phyloP scores from a whole-genome alignment of 805 yeast genomes.

The Candida sithepensis region DNA sequence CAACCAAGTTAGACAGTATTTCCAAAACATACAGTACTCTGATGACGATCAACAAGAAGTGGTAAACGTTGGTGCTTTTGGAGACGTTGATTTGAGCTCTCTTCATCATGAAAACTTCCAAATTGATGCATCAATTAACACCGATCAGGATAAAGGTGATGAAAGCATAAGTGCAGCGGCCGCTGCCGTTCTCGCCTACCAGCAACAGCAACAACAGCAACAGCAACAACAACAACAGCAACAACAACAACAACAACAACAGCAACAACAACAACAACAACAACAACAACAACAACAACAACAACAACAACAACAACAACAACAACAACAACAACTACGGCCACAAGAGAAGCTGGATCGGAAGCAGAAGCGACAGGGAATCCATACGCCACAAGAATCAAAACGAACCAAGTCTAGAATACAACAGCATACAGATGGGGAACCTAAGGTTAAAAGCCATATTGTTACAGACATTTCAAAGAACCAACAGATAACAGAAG shows the following conservation, averaged over 20 bases:
- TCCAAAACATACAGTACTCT: conserved; percentile 23
- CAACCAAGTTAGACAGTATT: conserved; percentile 27
- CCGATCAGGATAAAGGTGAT: conserved; percentile 11
- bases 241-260: conserved; percentile 2
- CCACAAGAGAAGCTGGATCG: not conserved
- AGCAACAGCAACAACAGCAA: conserved; percentile 9
- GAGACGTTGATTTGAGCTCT: conserved; percentile 21
- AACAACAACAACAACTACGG: not conserved
- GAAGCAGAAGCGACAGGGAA: not conserved
- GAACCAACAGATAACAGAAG: too few species aligned
- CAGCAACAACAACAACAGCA: conserved; percentile 3
- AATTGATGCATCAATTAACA: conserved; percentile 23
- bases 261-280: conserved; percentile 11
- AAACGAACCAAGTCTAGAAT: not conserved
- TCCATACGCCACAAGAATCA: too few species aligned
- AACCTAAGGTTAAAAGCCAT: not conserved
- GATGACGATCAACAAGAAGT: conserved; percentile 17
- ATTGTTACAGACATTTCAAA: too few species aligned
- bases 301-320: not conserved
- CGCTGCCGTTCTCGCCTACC: conserved; percentile 23
- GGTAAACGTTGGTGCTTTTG: conserved; percentile 19
- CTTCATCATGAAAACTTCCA: conserved; percentile 24
- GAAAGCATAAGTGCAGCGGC: conserved; percentile 20
- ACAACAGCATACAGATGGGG: not conserved
- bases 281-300: conserved; percentile 4